phyloP scores from a whole-genome alignment of 768 basidiomycete genomes.

The Psilocybe sp. region DNA sequence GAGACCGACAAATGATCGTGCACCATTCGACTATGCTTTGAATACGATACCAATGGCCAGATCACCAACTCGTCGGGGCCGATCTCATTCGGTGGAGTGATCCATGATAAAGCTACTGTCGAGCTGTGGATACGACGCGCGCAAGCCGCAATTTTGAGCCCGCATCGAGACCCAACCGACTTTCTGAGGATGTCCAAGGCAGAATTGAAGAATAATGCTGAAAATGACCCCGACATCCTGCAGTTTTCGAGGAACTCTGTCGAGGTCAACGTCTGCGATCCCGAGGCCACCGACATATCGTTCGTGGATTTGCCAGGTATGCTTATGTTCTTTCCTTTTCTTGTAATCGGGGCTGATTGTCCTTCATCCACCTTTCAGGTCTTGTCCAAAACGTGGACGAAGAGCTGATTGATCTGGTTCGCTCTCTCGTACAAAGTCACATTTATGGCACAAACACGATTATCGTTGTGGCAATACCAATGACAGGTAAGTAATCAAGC shows the following conservation, averaged over 20 bases:
- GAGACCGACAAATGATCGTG: slow-evolving; percentile 41
- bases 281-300: slow-evolving; percentile 42
- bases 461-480: slow-evolving; percentile 65
- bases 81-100: background rate
- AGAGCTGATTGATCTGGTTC: slow-evolving; percentile 41
- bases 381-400: slow-evolving; percentile 54
- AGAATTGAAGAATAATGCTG: slow-evolving; percentile 17
- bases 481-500: slow-evolving; percentile 43
- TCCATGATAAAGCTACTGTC: slow-evolving; percentile 40
- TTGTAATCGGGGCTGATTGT: slow-evolving; percentile 13
- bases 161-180: slow-evolving; percentile 24
- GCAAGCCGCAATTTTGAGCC: slow-evolving; percentile 55
- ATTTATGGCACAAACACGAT: slow-evolving; percentile 51
- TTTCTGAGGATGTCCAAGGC: slow-evolving; percentile 23
- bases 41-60: slow-evolving; percentile 9
- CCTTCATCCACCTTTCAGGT: slow-evolving; percentile 28
- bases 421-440: slow-evolving; percentile 42
- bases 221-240: background rate
- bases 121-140: slow-evolving; percentile 57
- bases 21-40: slow-evolving; percentile 32
- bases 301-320: slow-evolving; percentile 57
- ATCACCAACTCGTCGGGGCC: slow-evolving; percentile 36
- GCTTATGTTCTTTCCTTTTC: slow-evolving; percentile 7
- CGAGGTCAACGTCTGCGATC: slow-evolving; percentile 42
- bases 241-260: slow-evolving; percentile 40